These are phyloP conservation scores for Globisporangium lucens DNA, from an alignment of 352 stramenopile species.

Conservation along the genomic window DNA sequence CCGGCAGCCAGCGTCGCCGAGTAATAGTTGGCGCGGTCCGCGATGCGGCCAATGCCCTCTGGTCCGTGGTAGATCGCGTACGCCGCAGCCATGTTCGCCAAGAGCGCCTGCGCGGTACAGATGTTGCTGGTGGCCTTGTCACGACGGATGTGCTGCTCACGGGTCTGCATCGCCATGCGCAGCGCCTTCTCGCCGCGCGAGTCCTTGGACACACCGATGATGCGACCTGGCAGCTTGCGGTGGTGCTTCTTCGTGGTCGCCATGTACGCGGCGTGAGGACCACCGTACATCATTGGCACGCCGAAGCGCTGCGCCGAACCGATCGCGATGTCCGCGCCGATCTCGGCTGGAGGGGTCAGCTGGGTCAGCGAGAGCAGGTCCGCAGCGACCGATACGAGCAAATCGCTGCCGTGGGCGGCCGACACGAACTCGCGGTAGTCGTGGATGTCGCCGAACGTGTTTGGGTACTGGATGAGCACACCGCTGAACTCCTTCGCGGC, in stretches of 20 bases:
- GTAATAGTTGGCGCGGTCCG: conserved; percentile 91
- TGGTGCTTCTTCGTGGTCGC: conserved; percentile 95
- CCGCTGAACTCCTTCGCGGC: conserved; percentile 88
- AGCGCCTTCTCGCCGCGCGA: conserved; percentile 93
- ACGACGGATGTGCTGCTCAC: conserved; percentile 98
- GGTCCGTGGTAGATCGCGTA: conserved; percentile 99
- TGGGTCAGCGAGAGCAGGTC: conserved; percentile 96
- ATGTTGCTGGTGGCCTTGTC: conserved; percentile 99
- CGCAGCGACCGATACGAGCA: conserved; percentile 95
- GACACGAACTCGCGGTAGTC: conserved; percentile 92
- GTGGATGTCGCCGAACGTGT: conserved; percentile 94
- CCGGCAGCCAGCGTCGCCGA: conserved; percentile 86
- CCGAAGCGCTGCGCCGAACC: conserved; percentile 98
- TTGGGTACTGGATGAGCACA: conserved; percentile 98
- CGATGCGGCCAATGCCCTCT: conserved; percentile 94
- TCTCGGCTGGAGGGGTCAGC: conserved; percentile 92
- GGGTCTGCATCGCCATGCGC: conserved; percentile 99
- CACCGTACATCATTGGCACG: conserved; percentile 99
- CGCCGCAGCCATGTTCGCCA: conserved; percentile 98
- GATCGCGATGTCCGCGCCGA: conserved; percentile 97
- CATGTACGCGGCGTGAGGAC: conserved; percentile 97
- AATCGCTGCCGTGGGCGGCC: conserved; percentile 77
- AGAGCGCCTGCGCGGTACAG: conserved; percentile 97
- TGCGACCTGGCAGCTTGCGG: conserved; percentile 96
- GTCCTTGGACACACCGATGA: conserved; percentile 99